Evolutionary conservation across 2,329 filamentous ascomycete genomes (phyloP).

Genomic region (Hypoxylon sp.): DNA sequence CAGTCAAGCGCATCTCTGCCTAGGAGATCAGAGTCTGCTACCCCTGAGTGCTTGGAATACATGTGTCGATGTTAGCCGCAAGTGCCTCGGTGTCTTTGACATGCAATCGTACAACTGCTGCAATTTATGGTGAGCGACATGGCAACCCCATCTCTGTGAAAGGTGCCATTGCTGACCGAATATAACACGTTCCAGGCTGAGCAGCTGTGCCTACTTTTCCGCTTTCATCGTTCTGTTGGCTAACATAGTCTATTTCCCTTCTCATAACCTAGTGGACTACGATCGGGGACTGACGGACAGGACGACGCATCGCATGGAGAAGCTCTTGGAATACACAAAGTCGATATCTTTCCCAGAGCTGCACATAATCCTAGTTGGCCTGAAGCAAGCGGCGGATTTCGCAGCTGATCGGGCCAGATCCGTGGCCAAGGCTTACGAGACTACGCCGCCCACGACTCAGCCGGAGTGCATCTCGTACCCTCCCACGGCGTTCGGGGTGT

Average conservation of each 20-base stretch:
- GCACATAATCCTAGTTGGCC: constrained; percentile 22
- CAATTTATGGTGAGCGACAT: constrained; percentile 33
- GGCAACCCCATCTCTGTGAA: not conserved
- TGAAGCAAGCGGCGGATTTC: constrained; percentile 24
- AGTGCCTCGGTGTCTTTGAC: constrained; percentile 35
- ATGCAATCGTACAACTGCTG: constrained; percentile 23
- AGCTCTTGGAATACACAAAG: constrained; percentile 26
- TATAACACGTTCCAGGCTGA: constrained; percentile 30
- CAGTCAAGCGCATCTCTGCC: constrained; percentile 23
- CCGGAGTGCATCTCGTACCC: constrained; percentile 1
- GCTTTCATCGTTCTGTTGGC: constrained; percentile 39
- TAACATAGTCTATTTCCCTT: constrained; percentile 39
- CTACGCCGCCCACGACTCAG: not conserved
- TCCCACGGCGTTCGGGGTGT: constrained; percentile 2
- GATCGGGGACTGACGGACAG: constrained; percentile 34
- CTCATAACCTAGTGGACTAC: constrained; percentile 23
- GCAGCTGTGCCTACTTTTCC: constrained; percentile 39
- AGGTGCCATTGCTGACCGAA: constrained; percentile 4
- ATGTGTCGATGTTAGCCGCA: constrained; percentile 35
- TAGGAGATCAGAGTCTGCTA: constrained; percentile 23
- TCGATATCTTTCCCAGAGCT: constrained; percentile 32
- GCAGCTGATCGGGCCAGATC: constrained; percentile 4
- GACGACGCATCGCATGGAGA: constrained; percentile 30
- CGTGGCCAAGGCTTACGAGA: not conserved
- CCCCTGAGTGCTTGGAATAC: constrained; percentile 35